These are phyloP conservation scores for Tardiomyces depauwii DNA, from an alignment of 1,139 yeast genomes.

Conservation along the genomic window DNA sequence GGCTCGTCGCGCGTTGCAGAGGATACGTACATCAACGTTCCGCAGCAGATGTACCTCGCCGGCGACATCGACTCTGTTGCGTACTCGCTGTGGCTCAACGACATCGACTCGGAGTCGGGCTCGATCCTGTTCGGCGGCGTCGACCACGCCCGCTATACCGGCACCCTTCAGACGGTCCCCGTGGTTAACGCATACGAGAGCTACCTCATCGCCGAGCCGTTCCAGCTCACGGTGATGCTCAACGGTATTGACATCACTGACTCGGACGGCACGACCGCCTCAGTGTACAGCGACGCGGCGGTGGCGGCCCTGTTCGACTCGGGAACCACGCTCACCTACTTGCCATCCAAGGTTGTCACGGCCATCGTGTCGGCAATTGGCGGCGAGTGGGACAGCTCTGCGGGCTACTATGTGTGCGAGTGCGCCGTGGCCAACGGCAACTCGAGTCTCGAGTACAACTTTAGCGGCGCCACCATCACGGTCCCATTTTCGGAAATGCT, in stretches of 20 bases:
- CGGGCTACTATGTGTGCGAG: constrained; percentile 16
- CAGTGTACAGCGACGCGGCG: constrained; percentile 11
- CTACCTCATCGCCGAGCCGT: constrained; percentile 3
- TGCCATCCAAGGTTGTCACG: constrained; percentile 32
- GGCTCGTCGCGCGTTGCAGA: constrained; percentile 2
- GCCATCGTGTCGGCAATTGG: constrained; percentile 17
- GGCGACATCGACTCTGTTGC: constrained; percentile 39
- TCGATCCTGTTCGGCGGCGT: constrained; percentile 50
- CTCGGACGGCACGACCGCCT: constrained; percentile 8
- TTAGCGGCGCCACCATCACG: constrained; percentile 38
- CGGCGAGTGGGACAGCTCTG: constrained; percentile 7
- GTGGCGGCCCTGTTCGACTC: constrained; percentile 44
- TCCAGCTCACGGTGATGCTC: constrained; percentile 7
- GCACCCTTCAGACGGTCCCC: constrained; percentile 29
- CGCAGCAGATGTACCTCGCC: constrained; percentile 15
- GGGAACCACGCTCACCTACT: constrained; percentile 49
- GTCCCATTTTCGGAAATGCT: constrained; percentile 32
- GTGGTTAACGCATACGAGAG: constrained; percentile 4
- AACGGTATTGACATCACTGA: constrained; percentile 5
- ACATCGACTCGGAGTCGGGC: constrained; percentile 32
- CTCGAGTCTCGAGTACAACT: constrained; percentile 29
- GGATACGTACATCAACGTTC: constrained; percentile 12
- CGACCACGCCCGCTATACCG: constrained; percentile 43
- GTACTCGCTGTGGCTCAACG: constrained; percentile 44
- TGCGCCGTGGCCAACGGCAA: constrained; percentile 8